These are phyloP conservation scores for Coriaria nepalensis DNA, from an alignment of 306 rosid genomes.

Conservation along the genomic window DNA sequence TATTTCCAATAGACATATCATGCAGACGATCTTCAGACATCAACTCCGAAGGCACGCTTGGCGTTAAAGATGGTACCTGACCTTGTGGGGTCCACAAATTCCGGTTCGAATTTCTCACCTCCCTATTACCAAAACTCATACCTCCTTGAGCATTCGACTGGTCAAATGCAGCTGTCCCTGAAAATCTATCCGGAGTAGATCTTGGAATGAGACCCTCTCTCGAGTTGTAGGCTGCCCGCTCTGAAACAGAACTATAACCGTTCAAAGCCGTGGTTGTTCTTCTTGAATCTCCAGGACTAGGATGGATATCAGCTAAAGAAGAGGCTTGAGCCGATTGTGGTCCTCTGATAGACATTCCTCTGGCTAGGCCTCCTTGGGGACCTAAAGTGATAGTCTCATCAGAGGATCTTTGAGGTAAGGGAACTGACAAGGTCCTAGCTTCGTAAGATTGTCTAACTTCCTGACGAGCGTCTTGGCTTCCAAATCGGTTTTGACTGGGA, in stretches of 20 bases:
- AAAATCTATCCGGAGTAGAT: slow-evolving; percentile 30
- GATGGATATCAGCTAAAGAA: slow-evolving; percentile 27
- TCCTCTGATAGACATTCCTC: slow-evolving; percentile 94
- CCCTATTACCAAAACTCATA: slow-evolving; percentile 40
- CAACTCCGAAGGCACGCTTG: slow-evolving; percentile 28
- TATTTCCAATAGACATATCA: slow-evolving; percentile 55
- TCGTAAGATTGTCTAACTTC: slow-evolving; percentile 62
- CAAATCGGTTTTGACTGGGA: slow-evolving; percentile 42
- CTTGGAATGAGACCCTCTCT: slow-evolving; percentile 42
- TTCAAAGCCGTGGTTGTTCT: slow-evolving; percentile 40
- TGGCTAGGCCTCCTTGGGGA: slow-evolving; percentile 93
- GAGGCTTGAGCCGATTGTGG: slow-evolving; percentile 35
- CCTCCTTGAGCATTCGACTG: slow-evolving; percentile 38
- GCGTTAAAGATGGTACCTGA: slow-evolving; percentile 28
- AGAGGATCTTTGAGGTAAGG: slow-evolving; percentile 44
- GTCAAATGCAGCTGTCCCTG: slow-evolving; percentile 41
- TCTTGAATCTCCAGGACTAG: slow-evolving; percentile 35
- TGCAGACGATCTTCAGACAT: slow-evolving; percentile 40
- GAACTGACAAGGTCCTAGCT: slow-evolving; percentile 47
- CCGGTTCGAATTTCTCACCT: slow-evolving; percentile 41
- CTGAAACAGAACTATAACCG: slow-evolving; percentile 42
- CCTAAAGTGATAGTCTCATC: slow-evolving; percentile 72
- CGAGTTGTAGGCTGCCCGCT: slow-evolving; percentile 23
- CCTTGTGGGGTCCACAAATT: slow-evolving; percentile 30
- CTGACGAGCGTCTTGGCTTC: slow-evolving; percentile 56